These are phyloP conservation scores for Laburnicola sp. DNA, from an alignment of 2,329 filamentous ascomycete species.

Conservation along the genomic window DNA sequence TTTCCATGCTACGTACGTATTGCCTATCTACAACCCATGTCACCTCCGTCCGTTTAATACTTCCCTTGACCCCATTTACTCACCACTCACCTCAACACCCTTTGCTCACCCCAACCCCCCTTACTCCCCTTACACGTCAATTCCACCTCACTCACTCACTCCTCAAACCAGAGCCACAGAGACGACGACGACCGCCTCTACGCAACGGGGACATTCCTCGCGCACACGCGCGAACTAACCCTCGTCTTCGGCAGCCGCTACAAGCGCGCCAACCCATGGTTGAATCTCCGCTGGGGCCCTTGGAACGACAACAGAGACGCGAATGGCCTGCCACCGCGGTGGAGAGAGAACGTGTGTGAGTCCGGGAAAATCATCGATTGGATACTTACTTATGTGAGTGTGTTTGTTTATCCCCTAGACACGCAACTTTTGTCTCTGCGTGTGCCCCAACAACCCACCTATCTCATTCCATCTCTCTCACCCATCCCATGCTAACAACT, in stretches of 20 bases:
- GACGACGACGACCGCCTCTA: neutral
- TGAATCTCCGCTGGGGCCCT: neutral
- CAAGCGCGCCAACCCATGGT: slow-evolving; percentile 13
- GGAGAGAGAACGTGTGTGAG: slow-evolving; percentile 6
- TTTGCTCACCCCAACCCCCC: neutral
- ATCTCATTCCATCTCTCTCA: too few relatives aligned
- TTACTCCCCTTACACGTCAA: slow-evolving; percentile 14
- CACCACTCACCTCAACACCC: too few relatives aligned
- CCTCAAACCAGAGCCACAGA: neutral
- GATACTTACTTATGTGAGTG: slow-evolving; percentile 16
- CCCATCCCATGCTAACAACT: too few relatives aligned
- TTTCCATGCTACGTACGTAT: slow-evolving; percentile 4
- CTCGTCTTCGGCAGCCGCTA: slow-evolving; percentile 11
- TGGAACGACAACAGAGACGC: slow-evolving; percentile 1
- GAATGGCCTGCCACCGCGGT: neutral
- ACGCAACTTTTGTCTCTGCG: too few relatives aligned
- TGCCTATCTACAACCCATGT: too few relatives aligned
- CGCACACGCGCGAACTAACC: slow-evolving; percentile 8
- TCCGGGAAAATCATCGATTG: slow-evolving; percentile 16
- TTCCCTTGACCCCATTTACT: too few relatives aligned
- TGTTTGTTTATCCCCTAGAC: neutral
- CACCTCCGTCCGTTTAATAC: too few relatives aligned
- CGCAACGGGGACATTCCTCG: slow-evolving; percentile 9
- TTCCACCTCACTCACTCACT: neutral
- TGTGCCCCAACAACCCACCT: too few relatives aligned